Evolutionary conservation across 805 yeast species (phyloP), one percentile per base, ranked within the genome.

Genomic region (Kodamaea leandrae): DNA sequence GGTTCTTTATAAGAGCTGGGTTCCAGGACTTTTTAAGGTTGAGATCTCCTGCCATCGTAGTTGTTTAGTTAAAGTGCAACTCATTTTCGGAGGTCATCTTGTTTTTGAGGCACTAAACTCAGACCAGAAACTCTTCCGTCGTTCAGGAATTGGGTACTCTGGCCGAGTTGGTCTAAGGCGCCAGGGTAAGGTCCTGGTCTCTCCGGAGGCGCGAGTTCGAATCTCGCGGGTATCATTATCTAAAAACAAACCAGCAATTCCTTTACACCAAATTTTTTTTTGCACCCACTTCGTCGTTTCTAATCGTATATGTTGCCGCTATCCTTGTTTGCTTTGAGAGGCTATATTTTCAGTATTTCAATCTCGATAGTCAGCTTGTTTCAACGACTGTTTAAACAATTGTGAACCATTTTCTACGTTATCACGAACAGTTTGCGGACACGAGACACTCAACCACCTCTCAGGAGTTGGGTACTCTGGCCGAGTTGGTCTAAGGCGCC

Each of bases 21-120:
- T 91, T 88, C 99, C 98, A 91, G 46, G 98, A 91, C 60, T 91
- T 91, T 66, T 91, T 85, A 42, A 90, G 63, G 58, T 91, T 91
- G 47, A 91, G 72, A 60, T 90, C 96, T 4, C 89, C 86, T 1
- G 89, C 86, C 58, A 68, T 68, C 25, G n/a, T 25, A 25, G n/a
- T 25, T 25, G 9, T 25, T 25, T 25, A 12, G n/a, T 6, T 6
- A 25, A 25, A 6, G 6, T 25, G 28, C 28, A 25, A 25, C n/a
- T n/a, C n/a, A n/a, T n/a, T n/a, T n/a, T n/a, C n/a, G n/a, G n/a
- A n/a, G n/a, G n/a, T n/a, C n/a, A n/a, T n/a, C n/a, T n/a, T n/a
- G n/a, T n/a, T n/a, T n/a, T n/a, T n/a, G n/a, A n/a, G n/a, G n/a
- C n/a, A n/a, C n/a, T n/a, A n/a, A n/a, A n/a, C n/a, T n/a, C n/a